These are phyloP conservation scores for Ashbya aceris DNA, from an alignment of 1,139 yeast genomes.

Conservation along the genomic window DNA sequence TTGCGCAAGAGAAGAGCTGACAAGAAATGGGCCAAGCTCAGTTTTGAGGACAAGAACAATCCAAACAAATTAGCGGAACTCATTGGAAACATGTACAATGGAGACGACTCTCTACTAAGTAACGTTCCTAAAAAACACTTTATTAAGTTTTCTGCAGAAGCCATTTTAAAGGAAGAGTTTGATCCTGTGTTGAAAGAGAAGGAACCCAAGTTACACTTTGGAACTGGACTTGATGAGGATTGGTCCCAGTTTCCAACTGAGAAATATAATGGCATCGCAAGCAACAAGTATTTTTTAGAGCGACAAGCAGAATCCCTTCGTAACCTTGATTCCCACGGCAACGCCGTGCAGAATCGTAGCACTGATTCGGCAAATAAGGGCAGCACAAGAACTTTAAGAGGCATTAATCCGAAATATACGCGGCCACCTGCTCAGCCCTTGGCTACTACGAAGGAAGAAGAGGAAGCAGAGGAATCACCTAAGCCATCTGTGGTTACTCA, in stretches of 20 bases:
- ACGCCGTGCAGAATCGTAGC: neutral
- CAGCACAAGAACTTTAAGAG: slow-evolving; percentile 2
- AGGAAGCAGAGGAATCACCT: slow-evolving; percentile 1
- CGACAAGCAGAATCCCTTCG: slow-evolving; percentile 7
- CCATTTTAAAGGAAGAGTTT: slow-evolving; percentile 5
- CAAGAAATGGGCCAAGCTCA: slow-evolving; percentile 20
- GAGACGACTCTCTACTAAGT: slow-evolving; percentile 24
- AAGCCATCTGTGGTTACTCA: slow-evolving; percentile 2
- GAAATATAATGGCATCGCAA: slow-evolving; percentile 14
- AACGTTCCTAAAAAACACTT: slow-evolving; percentile 14
- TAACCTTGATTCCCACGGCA: neutral
- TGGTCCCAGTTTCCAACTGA: slow-evolving; percentile 11
- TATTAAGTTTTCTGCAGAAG: slow-evolving; percentile 6
- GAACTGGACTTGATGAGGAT: slow-evolving; percentile 9
- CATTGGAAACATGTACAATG: slow-evolving; percentile 21
- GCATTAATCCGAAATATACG: slow-evolving; percentile 1
- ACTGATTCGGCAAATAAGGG: neutral
- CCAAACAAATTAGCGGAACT: slow-evolving; percentile 21
- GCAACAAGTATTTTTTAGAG: slow-evolving; percentile 12
- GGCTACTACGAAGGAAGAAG: slow-evolving; percentile 1
- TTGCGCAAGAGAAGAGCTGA: slow-evolving; percentile 20
- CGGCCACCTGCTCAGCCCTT: neutral
- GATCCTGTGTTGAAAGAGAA: slow-evolving; percentile 5
- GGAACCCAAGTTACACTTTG: slow-evolving; percentile 9
- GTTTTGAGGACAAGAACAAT: slow-evolving; percentile 19